A percentile compares a stretch with the other conserved stretches of the same genome.
These are phyloP conservation scores for Oxyria digyna DNA, from an alignment of 148 eudicot genomes.

Conservation along the genomic window DNA sequence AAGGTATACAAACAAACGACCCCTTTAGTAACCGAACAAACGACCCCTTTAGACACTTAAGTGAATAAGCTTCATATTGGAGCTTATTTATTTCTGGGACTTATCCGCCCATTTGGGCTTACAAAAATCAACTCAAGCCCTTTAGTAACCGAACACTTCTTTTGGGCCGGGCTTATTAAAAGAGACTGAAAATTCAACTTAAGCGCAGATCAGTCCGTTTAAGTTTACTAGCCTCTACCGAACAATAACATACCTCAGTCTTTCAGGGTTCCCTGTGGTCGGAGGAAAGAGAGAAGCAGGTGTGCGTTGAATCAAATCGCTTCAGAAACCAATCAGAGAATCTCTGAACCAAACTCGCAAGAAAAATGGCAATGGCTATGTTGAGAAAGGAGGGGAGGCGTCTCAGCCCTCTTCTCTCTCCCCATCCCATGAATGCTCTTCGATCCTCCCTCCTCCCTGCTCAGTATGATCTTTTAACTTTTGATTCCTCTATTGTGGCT, in stretches of 20 bases:
- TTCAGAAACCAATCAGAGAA: neutral
- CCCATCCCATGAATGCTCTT: slow-evolving; percentile 18
- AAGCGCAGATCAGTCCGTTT: too few relatives aligned
- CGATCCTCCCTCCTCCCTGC: slow-evolving; percentile 32
- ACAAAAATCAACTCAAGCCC: too few relatives aligned
- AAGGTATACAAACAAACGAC: too few relatives aligned
- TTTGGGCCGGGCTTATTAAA: too few relatives aligned
- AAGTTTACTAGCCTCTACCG: neutral
- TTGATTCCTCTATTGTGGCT: neutral
- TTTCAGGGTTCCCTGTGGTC: slow-evolving; percentile 5
- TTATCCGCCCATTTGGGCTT: too few relatives aligned
- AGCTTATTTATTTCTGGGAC: too few relatives aligned
- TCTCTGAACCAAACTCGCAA: neutral
- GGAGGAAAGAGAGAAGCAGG: neutral
- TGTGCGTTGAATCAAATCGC: neutral
- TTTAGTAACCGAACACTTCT: too few relatives aligned
- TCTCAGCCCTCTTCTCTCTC: slow-evolving; percentile 24
- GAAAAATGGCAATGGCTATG: slow-evolving; percentile 46
- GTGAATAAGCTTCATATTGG: too few relatives aligned
- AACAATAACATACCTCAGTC: too few relatives aligned
- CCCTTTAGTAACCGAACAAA: too few relatives aligned
- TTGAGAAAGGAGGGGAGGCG: slow-evolving; percentile 40
- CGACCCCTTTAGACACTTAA: too few relatives aligned
- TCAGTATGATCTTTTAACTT: neutral
- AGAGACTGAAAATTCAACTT: too few relatives aligned